A percentile compares a stretch with the other conserved stretches of the same genome.
Conservation (phyloP, 2,329 filamentous ascomycete species). For the Tolypocladium amazonense region DNA sequence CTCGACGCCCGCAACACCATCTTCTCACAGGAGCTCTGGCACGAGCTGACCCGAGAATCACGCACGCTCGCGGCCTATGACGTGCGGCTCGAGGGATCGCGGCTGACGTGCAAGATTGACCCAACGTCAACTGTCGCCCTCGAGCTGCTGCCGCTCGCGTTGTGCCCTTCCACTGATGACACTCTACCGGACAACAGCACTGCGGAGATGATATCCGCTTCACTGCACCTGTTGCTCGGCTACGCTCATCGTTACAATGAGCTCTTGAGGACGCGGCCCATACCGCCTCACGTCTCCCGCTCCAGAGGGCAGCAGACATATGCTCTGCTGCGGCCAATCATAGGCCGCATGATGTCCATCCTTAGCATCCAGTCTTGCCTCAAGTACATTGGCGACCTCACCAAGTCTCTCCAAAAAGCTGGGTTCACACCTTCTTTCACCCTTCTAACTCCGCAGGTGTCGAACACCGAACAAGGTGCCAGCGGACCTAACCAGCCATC, state of each 20-base stretch:
- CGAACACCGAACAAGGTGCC: conserved; percentile 14
- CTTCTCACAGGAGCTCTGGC: conserved; percentile 79
- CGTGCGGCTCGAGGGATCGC: conserved; percentile 51
- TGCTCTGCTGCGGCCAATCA: conserved; percentile 39
- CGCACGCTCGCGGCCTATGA: conserved; percentile 61
- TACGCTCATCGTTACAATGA: conserved; percentile 72
- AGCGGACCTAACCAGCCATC: conserved; percentile 25
- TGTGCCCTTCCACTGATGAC: conserved; percentile 18
- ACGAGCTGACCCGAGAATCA: conserved; percentile 77
- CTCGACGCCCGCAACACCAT: conserved; percentile 68
- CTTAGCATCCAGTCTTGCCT: conserved; percentile 27
- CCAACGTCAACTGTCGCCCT: conserved; percentile 46
- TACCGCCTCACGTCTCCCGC: conserved; percentile 26
- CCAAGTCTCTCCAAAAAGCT: conserved; percentile 31
- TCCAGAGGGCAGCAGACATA: conserved; percentile 30
- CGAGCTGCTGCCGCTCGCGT: conserved; percentile 53
- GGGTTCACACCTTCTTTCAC: conserved; percentile 33
- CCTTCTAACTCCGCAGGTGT: conserved; percentile 26
- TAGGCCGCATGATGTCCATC: conserved; percentile 36
- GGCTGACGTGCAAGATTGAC: conserved; percentile 45
- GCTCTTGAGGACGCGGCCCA: conserved; percentile 52
- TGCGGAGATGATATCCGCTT: conserved; percentile 55
- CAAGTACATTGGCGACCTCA: conserved; percentile 31
- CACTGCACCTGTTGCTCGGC: conserved; percentile 65
- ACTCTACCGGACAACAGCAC: conserved; percentile 33